Evolutionary conservation across 495 filamentous ascomycete species (phyloP), one percentile per base, ranked within the genome.

Genomic region (Penicillium cosmopolitanum): DNA sequence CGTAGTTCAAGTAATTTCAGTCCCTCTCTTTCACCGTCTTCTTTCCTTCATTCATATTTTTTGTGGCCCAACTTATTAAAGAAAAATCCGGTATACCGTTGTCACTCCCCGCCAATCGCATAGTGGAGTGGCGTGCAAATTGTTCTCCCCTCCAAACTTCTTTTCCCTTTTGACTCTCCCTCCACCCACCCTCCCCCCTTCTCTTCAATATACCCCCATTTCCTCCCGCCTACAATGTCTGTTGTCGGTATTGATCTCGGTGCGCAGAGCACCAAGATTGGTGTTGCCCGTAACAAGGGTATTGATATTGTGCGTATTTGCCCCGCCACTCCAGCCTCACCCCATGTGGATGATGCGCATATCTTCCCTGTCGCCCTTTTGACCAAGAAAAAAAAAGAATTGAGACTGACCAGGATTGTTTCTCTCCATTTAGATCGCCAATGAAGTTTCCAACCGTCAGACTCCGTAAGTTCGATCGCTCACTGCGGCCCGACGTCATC

Each of bases 381-480:
- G 35, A 18, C 25, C 25, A 5, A 5, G n/a, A n/a, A 28, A 28
- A 28, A 7, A 28, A 28, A 7, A 28, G 51, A 52, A 57, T 63
- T 59, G 33, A 53, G 44, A 60, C 73, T 77, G 47, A 77, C 67
- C 23, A 36, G 18, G 19, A 9, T 15, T 61, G 10, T 53, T 54
- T 43, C 56, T 43, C 52, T 48, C 54, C n/a, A 46, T 56, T 12
- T 69, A 96, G 92, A 97, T 98, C 73, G 90, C 93, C 78, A 98
- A 98, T 81, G 95, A 99, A 78, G 95, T 98, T 66, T 99, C 95
- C 57, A 98, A 99, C 82, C 89, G 95, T 78, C 89, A 91, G 53
- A 99, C 95, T 63, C 95, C 95, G 91, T 97, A 89, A 85, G 92
- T 85, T 5, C 40, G 40, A 36, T 40, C 51, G 34, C 16, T 38